phyloP scores from a whole-genome alignment of 805 yeast species.

The Saturnispora mendoncae region DNA sequence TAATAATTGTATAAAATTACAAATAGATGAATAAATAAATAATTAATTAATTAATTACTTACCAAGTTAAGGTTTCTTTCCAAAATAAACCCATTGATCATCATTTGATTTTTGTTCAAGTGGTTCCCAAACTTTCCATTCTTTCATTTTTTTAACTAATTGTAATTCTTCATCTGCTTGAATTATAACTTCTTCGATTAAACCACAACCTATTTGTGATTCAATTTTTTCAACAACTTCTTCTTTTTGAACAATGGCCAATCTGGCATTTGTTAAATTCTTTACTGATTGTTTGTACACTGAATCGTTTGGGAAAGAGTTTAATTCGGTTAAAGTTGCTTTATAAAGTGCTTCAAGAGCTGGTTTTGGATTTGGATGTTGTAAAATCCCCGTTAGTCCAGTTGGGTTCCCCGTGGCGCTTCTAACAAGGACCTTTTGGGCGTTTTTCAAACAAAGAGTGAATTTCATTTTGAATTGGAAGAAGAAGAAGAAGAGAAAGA shows the following conservation, averaged over 20 bases:
- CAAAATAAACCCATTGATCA: constrained; percentile 81
- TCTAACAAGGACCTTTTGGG: constrained; percentile 39
- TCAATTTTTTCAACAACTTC: constrained; percentile 62
- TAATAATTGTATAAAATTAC: not conserved
- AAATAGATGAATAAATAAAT: not conserved
- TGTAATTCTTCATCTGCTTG: constrained; percentile 78
- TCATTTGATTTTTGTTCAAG: constrained; percentile 69
- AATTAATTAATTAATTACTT: constrained; percentile 27
- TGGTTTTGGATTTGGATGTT: constrained; percentile 80
- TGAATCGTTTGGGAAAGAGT: constrained; percentile 61
- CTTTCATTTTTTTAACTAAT: constrained; percentile 58
- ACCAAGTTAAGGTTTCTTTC: constrained; percentile 47
- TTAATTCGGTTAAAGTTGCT: constrained; percentile 53
- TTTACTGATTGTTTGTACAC: constrained; percentile 70
- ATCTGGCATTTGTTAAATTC: constrained; percentile 60
- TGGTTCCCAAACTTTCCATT: constrained; percentile 70
- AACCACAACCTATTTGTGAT: constrained; percentile 67
- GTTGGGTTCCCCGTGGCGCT: constrained; percentile 64
- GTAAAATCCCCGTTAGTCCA: constrained; percentile 68
- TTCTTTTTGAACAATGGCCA: constrained; percentile 52
- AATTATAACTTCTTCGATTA: constrained; percentile 71
- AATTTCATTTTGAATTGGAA: constrained; percentile 27
- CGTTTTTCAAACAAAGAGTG: constrained; percentile 31
- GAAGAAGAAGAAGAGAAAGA: not conserved
- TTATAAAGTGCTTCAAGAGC: constrained; percentile 63